Conservation (phyloP, 164 flowering plant species). For the Annona cherimola region DNA sequence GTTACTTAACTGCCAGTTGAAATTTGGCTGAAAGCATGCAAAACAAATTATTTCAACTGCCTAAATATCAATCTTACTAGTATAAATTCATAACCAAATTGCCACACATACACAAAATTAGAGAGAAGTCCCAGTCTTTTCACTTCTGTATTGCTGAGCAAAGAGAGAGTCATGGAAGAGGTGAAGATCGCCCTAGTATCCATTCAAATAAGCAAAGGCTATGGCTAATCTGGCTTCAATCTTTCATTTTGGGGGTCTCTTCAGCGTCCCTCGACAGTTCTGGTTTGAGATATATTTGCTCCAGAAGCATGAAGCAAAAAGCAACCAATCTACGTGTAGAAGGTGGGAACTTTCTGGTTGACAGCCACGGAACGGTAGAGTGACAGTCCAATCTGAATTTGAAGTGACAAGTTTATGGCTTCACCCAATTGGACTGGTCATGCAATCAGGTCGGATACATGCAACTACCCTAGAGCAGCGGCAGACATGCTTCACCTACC, state of each 20-base stretch:
- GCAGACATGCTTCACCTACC: too few species aligned
- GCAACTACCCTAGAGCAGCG: too few species aligned
- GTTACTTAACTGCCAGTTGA: background rate
- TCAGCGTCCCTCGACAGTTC: background rate
- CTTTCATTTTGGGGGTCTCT: background rate
- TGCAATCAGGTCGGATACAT: too few species aligned
- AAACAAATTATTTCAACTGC: too few species aligned
- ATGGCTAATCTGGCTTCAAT: background rate
- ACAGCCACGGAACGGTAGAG: background rate
- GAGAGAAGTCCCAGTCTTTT: background rate
- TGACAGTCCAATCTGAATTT: background rate
- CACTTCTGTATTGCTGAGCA: background rate
- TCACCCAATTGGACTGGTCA: too few species aligned
- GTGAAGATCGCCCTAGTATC: too few species aligned
- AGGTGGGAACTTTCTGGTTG: background rate
- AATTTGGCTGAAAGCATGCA: too few species aligned
- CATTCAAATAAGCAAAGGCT: background rate
- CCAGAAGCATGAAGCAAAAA: background rate
- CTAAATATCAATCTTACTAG: too few species aligned
- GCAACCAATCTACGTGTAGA: background rate
- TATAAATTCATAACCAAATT: too few species aligned
- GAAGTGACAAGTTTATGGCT: too few species aligned
- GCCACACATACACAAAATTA: background rate
- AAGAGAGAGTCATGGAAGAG: background rate
- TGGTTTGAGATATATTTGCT: background rate